Base-by-base conservation (phyloP, 768 basidiomycete species). In the Chiua virens region DNA sequence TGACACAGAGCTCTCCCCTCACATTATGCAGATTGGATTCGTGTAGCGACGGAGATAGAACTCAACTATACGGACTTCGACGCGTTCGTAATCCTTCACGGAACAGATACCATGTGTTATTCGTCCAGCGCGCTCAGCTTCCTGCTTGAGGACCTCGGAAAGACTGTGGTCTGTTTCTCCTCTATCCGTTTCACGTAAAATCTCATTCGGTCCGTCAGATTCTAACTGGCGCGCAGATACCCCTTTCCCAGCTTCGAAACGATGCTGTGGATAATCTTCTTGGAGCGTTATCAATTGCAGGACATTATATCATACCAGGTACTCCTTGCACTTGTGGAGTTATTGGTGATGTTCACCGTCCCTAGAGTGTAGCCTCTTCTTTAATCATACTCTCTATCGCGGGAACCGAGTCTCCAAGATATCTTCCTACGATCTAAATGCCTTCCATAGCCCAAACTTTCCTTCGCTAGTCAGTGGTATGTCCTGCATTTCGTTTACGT, bases 261-360 rank as follows among this genome's bases (percentile, higher is more conserved):
- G 94, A 98, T 66, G 92, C 93, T 8, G 85, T 93, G 6, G 95
- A 96, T 58, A 98, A 97, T 65, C 73, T 97, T 10, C 83, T 97
- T 65, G 93, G 92, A 8, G 89, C 92, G 4, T 73, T 98, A 30
- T 84, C 87, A 15, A 86, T 96, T 45, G 93, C 94, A 15, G 94
- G 95, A 2, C 86, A 91, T 60, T 95, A 85, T 62, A 88, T 89
- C 54, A 93, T 98, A 47, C 94, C 95, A 64, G 93, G 91, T 88
- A 71, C 17, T 50, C n/a, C 59, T 49, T 51, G 3, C 34, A 47
- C 9, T 42, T 17, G 42, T n/a, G 4, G 30, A 27, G 3, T 15
- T 28, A 15, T 11, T 37, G 27, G 7, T 28, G 4, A 38, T 36
- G 32, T 20, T 50, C 22, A 64, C 37, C 9, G 2, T 47, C 34